A percentile compares a stretch with the other conserved stretches of the same genome.
These are phyloP conservation scores for Trapa incisa DNA, from an alignment of 345 rosid genomes.

Conservation along the genomic window DNA sequence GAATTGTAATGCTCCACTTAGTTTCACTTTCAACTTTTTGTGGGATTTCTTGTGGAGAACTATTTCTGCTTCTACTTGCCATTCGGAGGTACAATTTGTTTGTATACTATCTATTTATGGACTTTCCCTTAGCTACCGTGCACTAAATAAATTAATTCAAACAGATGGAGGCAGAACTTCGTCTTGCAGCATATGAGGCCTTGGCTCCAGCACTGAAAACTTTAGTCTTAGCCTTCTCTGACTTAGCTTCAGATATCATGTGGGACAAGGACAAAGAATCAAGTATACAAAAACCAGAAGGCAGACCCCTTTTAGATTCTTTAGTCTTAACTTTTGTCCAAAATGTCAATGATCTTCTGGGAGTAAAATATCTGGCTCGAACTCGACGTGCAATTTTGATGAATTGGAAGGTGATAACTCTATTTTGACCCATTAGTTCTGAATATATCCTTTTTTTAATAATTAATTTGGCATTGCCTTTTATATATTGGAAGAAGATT, in stretches of 20 bases:
- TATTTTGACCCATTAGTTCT: background rate
- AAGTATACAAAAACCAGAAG: slow-evolving; percentile 24
- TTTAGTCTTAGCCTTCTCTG: slow-evolving; percentile 35
- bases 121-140: background rate
- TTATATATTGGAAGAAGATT: background rate
- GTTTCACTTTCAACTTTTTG: slow-evolving; percentile 35
- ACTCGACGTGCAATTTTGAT: slow-evolving; percentile 66
- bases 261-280: slow-evolving; percentile 23
- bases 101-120: slow-evolving; percentile 7
- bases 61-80: slow-evolving; percentile 29
- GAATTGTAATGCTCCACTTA: slow-evolving; percentile 28
- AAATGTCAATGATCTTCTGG: slow-evolving; percentile 59
- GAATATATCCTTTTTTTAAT: background rate
- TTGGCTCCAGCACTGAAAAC: slow-evolving; percentile 44
- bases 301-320: slow-evolving; percentile 40
- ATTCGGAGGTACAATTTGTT: slow-evolving; percentile 47
- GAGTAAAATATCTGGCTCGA: slow-evolving; percentile 54
- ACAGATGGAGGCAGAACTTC: slow-evolving; percentile 66
- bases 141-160: background rate
- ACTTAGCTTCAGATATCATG: slow-evolving; percentile 35
- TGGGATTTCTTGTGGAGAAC: slow-evolving; percentile 57
- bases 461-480: background rate
- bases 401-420: slow-evolving; percentile 65
- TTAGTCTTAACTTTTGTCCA: slow-evolving; percentile 56
- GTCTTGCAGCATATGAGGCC: slow-evolving; percentile 72